Evolutionary conservation across 495 filamentous ascomycete genomes (phyloP), one percentile per base, ranked within the genome.

Genomic region (Cercophora samala): DNA sequence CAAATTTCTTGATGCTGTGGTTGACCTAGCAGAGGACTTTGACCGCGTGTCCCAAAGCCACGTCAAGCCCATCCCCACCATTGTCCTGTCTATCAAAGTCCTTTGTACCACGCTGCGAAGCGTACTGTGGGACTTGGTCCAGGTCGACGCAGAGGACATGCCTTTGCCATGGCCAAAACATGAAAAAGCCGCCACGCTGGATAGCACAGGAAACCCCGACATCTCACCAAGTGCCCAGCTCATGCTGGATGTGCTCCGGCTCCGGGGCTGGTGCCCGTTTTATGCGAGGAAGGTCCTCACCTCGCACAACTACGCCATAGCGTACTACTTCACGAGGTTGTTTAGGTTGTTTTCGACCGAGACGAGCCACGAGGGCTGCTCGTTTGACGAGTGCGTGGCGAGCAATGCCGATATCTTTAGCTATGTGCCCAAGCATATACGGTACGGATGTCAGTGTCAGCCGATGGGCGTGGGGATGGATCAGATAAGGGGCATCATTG

Each of bases 41-140:
- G 69, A 73, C 58, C 37, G 58, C n/a, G 66, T 73, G n/a, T 73
- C 72, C 18, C 65, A 71, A 6, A 65, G 72, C 51, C 60, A 69
- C 23, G 26, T 72, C n/a, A 56, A 69, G 24, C 72, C 72, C 17
- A 61, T 72, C 11, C 72, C 72, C 6, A 65, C 69, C 46, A 64
- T 73, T 26, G 21, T 73, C n/a, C 15, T 73, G 3, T 73, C 72
- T 9, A 65, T 73, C 60, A 73, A 73, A 60, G 67, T 72, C 5
- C 65, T 73, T 19, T 71, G 67, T 61, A 62, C 64, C 51, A 63
- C 72, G 26, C 63, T 73, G 22, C 60, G 65, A 26, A 32, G 63
- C 25, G 42, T 72, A 4, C 55, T 73, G 26, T 60, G 67, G 42
- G 67, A 73, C 11, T 21, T 73, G 19, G 70, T 60, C 24, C 63